Evolutionary conservation across 2,329 filamentous ascomycete genomes (phyloP).

Genomic region (Trichophaea hybrida): DNA sequence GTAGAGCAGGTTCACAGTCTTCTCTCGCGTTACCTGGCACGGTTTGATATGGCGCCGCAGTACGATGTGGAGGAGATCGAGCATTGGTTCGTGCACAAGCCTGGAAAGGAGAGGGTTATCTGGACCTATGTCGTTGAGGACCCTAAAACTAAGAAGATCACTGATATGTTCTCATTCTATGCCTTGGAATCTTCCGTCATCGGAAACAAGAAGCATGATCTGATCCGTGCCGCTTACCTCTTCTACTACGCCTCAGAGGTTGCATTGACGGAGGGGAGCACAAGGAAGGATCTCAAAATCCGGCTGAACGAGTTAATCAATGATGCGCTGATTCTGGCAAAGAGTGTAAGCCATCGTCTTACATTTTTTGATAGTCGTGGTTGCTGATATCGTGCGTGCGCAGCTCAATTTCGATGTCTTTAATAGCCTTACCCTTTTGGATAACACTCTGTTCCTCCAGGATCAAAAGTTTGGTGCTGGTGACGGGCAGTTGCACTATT

Average conservation of each 20-base stretch:
- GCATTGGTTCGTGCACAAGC: slow-evolving; percentile 64
- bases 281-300: slow-evolving; percentile 50
- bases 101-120: slow-evolving; percentile 62
- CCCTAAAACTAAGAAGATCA: slow-evolving; percentile 47
- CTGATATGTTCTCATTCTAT: slow-evolving; percentile 96
- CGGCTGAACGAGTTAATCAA: slow-evolving; percentile 67
- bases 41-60: slow-evolving; percentile 71
- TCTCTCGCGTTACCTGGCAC: slow-evolving; percentile 59
- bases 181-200: slow-evolving; percentile 87
- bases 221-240: slow-evolving; percentile 80
- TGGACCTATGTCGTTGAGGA: slow-evolving; percentile 81
- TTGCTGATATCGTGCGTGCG: too few relatives aligned
- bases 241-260: slow-evolving; percentile 90
- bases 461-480: slow-evolving; percentile 89
- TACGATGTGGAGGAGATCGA: slow-evolving; percentile 68
- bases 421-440: slow-evolving; percentile 84
- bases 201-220: slow-evolving; percentile 59
- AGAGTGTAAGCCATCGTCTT: slow-evolving; percentile 39
- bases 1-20: slow-evolving; percentile 60
- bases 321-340: slow-evolving; percentile 78
- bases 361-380: too few relatives aligned
- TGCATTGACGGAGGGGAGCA: slow-evolving; percentile 41
- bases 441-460: slow-evolving; percentile 86
- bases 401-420: slow-evolving; percentile 75
- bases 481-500: slow-evolving; percentile 91